A percentile compares a stretch with the other conserved stretches of the same genome.
Conservation (phyloP, 106 monocot genomes). For the Platanthera zijinensis region DNA sequence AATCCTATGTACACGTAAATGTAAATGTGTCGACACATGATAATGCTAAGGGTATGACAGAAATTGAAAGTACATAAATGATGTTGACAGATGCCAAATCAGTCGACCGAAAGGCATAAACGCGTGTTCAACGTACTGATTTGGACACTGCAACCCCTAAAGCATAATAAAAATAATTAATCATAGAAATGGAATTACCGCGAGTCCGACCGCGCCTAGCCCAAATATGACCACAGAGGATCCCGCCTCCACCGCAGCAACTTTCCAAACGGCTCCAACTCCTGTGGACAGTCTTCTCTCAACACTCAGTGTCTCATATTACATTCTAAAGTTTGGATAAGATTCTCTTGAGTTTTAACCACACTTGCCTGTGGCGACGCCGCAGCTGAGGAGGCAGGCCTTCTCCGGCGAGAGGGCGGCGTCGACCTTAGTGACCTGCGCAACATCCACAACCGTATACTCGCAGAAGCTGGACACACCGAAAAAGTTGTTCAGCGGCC, state of each 20-base stretch:
- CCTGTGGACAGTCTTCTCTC: conserved; percentile 15
- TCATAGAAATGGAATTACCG: conserved; percentile 30
- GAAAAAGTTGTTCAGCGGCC: conserved; percentile 38
- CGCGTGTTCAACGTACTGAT: too few relatives aligned
- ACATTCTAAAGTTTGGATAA: too few relatives aligned
- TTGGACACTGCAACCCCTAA: too few relatives aligned
- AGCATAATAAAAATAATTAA: too few relatives aligned
- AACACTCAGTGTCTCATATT: too few relatives aligned
- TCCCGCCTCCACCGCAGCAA: conserved; percentile 52
- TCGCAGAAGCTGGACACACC: conserved; percentile 79
- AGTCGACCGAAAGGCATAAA: too few relatives aligned
- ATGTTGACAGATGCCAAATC: too few relatives aligned
- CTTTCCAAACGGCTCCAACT: conserved; percentile 78
- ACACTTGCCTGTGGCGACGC: conserved; percentile 62
- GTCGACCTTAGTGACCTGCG: conserved; percentile 42
- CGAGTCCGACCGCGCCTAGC: conserved; percentile 76
- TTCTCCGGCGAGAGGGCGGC: conserved; percentile 43
- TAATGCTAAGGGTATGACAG: too few relatives aligned
- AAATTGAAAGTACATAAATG: too few relatives aligned
- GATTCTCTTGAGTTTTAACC: too few relatives aligned
- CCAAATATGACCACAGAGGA: conserved; percentile 82
- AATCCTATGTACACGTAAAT: too few relatives aligned
- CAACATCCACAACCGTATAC: conserved; percentile 88
- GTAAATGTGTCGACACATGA: too few relatives aligned
- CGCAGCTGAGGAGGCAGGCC: conserved; percentile 90